Percentiles rank a stretch among this genome's conserved stretches.
These are phyloP conservation scores for Carex parvula DNA, from an alignment of 176 grass and related monocot species.

Conservation along the genomic window DNA sequence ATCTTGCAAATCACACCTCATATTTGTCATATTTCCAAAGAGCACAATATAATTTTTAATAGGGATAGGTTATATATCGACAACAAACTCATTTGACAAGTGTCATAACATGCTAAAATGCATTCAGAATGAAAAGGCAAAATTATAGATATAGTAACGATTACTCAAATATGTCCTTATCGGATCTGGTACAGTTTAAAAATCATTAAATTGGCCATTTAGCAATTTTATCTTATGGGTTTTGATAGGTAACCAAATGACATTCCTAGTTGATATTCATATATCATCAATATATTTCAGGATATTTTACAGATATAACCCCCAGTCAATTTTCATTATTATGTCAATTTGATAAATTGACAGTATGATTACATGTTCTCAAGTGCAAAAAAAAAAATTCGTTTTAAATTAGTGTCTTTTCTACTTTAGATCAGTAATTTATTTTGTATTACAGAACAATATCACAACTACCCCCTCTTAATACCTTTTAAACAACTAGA, in stretches of 20 bases:
- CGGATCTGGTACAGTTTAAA: background rate
- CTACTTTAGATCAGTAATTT: background rate
- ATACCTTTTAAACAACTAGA: no score
- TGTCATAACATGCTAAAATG: background rate
- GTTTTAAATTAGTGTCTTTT: background rate
- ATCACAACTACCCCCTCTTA: background rate
- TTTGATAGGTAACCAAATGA: background rate
- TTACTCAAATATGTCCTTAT: background rate
- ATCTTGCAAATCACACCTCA: conserved; percentile 1
- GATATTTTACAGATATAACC: background rate
- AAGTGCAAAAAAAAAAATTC: background rate
- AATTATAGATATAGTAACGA: no score
- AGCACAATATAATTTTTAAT: background rate
- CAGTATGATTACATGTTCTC: background rate
- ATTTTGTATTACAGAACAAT: background rate
- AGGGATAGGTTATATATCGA: background rate
- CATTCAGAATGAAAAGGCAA: background rate
- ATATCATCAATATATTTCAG: background rate
- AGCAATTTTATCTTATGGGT: background rate
- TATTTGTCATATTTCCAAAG: background rate
- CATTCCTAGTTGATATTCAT: background rate
- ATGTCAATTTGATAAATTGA: background rate
- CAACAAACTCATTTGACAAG: conserved; percentile 1
- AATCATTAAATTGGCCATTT: background rate
- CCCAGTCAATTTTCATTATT: background rate